Conservation (phyloP, 140 eudicot species). For the Oenanthe javanica region DNA sequence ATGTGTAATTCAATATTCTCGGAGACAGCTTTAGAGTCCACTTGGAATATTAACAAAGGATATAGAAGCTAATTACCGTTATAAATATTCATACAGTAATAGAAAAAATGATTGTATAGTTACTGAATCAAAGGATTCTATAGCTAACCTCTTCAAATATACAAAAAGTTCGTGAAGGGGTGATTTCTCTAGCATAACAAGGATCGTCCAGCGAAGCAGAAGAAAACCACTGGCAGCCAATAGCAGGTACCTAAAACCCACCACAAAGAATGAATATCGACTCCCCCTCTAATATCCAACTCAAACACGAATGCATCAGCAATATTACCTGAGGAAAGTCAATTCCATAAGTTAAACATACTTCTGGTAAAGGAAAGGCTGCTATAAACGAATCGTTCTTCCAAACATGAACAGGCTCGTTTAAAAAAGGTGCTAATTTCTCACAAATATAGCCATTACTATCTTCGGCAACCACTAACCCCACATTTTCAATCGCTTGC, state of each 20-base stretch:
- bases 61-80: neutral
- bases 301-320: neutral
- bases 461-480: conserved; percentile 62
- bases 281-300: neutral
- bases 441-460: conserved; percentile 43
- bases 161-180: conserved; percentile 89
- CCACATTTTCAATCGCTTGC: conserved; percentile 66
- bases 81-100: neutral
- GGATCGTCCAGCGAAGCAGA: conserved; percentile 28
- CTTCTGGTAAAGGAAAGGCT: conserved; percentile 53
- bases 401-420: conserved; percentile 55
- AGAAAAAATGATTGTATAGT: neutral
- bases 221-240: conserved; percentile 81
- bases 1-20: neutral
- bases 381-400: conserved; percentile 61
- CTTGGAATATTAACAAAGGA: neutral
- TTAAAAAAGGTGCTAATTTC: conserved; percentile 75
- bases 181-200: conserved; percentile 59
- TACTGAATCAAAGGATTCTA: conserved; percentile 7
- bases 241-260: conserved; percentile 55
- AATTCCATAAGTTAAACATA: conserved; percentile 63
- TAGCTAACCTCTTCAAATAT: conserved; percentile 73
- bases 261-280: neutral
- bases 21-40: neutral
- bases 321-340: conserved; percentile 58